Conservation (phyloP, 768 basidiomycete species). For the Rhodocollybia butyracea region DNA sequence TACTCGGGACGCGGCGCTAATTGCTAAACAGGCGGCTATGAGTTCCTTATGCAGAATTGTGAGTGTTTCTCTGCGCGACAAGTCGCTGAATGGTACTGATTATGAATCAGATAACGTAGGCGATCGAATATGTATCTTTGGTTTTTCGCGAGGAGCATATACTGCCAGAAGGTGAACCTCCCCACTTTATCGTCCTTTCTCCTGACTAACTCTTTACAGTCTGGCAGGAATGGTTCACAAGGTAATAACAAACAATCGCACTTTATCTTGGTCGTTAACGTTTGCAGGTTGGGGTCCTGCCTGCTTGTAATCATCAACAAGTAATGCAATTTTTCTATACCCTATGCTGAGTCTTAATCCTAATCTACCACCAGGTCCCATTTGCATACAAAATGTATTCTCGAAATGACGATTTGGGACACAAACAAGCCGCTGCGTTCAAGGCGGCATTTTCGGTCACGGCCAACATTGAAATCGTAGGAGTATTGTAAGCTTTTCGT, state of each 20-base stretch:
- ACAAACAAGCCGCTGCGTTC: conserved; percentile 50
- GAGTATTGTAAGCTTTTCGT: conserved; percentile 47
- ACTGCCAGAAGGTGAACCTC: conserved; percentile 49
- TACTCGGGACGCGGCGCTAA: conserved; percentile 14
- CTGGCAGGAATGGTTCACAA: conserved; percentile 57
- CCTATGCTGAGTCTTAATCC: no score
- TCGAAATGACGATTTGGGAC: conserved; percentile 43
- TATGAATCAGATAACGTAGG: conserved; percentile 31
- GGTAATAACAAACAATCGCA: conserved; percentile 21
- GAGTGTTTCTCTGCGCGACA: no score
- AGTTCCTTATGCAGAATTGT: no score
- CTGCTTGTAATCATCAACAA: conserved; percentile 32
- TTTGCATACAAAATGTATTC: conserved; percentile 67
- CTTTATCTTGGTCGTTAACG: background rate
- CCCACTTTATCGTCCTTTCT: background rate
- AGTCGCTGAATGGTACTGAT: no score
- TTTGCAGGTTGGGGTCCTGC: conserved; percentile 29
- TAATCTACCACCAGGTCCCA: conserved; percentile 47
- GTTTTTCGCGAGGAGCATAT: conserved; percentile 68
- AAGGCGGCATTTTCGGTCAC: conserved; percentile 53
- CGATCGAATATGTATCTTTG: conserved; percentile 29
- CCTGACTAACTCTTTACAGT: conserved; percentile 14
- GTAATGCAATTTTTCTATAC: no score
- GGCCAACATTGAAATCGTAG: conserved; percentile 56
- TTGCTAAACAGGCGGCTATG: conserved; percentile 45